Evolutionary conservation across 176 grass and related monocot species (phyloP).

Genomic region (Oryza glaberrima): DNA sequence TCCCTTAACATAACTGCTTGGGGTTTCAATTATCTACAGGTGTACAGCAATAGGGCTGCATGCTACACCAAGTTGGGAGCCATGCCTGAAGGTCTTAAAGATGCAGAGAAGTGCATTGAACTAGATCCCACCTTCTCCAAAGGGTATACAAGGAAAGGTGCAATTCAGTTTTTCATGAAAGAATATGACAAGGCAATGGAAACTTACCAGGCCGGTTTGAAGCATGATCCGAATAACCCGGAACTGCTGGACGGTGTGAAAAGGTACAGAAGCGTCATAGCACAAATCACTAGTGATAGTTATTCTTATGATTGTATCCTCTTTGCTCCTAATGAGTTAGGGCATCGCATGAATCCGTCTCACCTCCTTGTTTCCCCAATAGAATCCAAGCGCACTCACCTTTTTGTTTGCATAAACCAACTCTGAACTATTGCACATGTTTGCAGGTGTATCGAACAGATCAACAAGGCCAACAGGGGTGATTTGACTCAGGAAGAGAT

Average conservation of each 20-base stretch:
- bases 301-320: background rate
- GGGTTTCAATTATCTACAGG: constrained; percentile 48
- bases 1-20: background rate
- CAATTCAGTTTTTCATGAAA: constrained; percentile 99
- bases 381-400: background rate
- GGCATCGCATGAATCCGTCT: background rate
- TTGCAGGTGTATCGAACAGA: constrained; percentile 86
- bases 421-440: background rate
- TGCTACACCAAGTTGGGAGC: constrained; percentile 96
- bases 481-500: constrained; percentile 92
- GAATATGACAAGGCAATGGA: constrained; percentile 93
- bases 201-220: constrained; percentile 97
- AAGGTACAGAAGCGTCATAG: constrained; percentile 50
- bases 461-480: constrained; percentile 92
- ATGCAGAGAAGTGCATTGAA: constrained; percentile 98
- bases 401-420: background rate
- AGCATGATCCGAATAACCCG: constrained; percentile 84
- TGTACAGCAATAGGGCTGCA: constrained; percentile 97
- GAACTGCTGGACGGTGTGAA: constrained; percentile 83
- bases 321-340: background rate
- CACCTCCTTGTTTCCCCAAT: background rate
- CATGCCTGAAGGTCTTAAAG: constrained; percentile 97
- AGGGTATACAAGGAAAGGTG: constrained; percentile 96
- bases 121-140: constrained; percentile 93
- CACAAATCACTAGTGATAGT: background rate